Evolutionary conservation across 2,329 filamentous ascomycete species (phyloP).

Genomic region (Fusarium sp.): DNA sequence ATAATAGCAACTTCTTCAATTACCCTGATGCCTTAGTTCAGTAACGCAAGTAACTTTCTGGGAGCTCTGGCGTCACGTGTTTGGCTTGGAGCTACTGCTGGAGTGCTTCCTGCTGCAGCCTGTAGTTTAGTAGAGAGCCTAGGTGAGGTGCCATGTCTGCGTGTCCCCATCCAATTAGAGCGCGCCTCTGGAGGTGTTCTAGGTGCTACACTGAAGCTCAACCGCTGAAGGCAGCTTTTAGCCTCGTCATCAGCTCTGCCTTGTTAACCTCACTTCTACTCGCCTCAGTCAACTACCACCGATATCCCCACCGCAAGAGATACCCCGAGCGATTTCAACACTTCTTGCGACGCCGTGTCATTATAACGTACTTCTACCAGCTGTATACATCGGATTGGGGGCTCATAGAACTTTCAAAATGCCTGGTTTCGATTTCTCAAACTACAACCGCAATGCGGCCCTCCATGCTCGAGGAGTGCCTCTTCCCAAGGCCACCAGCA

Average conservation of each 20-base stretch:
- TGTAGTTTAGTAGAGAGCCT: not conserved
- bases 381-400: conserved; percentile 29
- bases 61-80: conserved; percentile 47
- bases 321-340: conserved; percentile 37
- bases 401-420: conserved; percentile 67
- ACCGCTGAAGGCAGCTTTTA: conserved; percentile 63
- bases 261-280: conserved; percentile 46
- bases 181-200: conserved; percentile 13
- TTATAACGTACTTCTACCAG: not conserved
- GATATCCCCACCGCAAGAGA: conserved; percentile 43
- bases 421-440: conserved; percentile 99
- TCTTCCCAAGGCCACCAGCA: conserved; percentile 96
- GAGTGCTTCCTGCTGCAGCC: not conserved
- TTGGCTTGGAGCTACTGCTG: conserved; percentile 34
- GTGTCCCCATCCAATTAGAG: conserved; percentile 47
- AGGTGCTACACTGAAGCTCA: conserved; percentile 44
- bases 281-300: conserved; percentile 31
- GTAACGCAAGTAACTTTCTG: conserved; percentile 38
- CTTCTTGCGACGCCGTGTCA: conserved; percentile 19
- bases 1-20: conserved; percentile 12
- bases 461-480: conserved; percentile 95
- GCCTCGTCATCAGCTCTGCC: conserved; percentile 67
- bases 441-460: conserved; percentile 98
- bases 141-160: not conserved
- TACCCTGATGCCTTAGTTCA: not conserved